Evolutionary conservation across 805 yeast species (phyloP), one percentile per base, ranked within the genome.

Genomic region (Torulaspora indica): DNA sequence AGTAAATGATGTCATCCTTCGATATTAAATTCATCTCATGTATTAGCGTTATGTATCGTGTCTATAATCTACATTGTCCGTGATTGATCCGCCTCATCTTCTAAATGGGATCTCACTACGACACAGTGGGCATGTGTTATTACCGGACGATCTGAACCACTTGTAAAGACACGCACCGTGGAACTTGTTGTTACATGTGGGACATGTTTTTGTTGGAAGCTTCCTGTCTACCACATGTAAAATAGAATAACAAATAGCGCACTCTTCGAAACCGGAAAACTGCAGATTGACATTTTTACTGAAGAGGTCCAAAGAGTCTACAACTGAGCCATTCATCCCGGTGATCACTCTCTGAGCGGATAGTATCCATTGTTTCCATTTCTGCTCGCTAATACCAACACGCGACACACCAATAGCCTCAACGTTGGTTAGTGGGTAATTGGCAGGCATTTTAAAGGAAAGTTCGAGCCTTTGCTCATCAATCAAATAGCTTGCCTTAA

Each of bases 81-180:
- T 18, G 8, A n/a, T n/a, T 4, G 20, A 12, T n/a, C 12, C 23
- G 27, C 25, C 15, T 44, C 43, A 63, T 42, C 55, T 55, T 42
- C 61, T 57, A 24, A 63, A 58, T 27, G 65, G 58, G 33, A 63
- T 61, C 30, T 61, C 68, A 18, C 64, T 53, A 58, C 98, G 82
- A 69, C 99, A 93, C 59, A 93, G 71, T 31, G 99, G 99, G 70
- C 99, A 93, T 2, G 96, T 84, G 53, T 87, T 85, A 43, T 86
- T 77, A 32, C 93, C 95, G 10, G 95, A 85, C 54, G 95, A 89
- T 70, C 87, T 86, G 69, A 93, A 93, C 99, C 99, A 93, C 63
- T 90, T 86, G 73, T 88, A 90, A 34, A 93, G 71, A 73, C 99
- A 93, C 3, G 93, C 96, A 6, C 96, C 82, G 64, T 93, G 99